Evolutionary conservation across 1,284 basidiomycete genomes (phyloP), one percentile per base, ranked within the genome.

Genomic region (Apiotrichum veenhuisii): DNA sequence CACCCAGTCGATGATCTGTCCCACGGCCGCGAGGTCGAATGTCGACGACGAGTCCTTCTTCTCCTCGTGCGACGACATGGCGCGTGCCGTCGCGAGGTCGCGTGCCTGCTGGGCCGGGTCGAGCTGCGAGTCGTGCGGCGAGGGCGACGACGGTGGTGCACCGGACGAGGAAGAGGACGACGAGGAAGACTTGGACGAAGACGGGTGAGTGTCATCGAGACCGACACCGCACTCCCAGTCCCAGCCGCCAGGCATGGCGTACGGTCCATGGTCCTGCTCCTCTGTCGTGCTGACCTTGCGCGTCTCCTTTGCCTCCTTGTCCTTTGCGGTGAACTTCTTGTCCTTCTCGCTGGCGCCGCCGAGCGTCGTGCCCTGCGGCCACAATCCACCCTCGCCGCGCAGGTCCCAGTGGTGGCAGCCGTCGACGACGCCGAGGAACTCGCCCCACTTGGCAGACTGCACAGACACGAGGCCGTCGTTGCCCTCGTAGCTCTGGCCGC

Each of bases 351-450:
- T n/a, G n/a, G n/a, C n/a, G n/a, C n/a, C 50, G 5, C 52, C 44
- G 27, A 58, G 52, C 10, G 56, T 45, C 15, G 54, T 51, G 58
- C 51, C 70, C 23, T 68, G 66, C 3, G 75, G 76, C 59, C 79
- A 77, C 0, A 77, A 41, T 8, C 80, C 81, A n/a, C 80, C 79
- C 54, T 79, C 87, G 0, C 96, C 96, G 55, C 96, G 80, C 68
- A 98, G 82, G 68, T 96, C 90, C 96, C 96, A 99, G 72, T 98
- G 96, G 79, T 99, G 94, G 65, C 86, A 89, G 3, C 87, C 88
- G 62, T 96, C 89, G 70, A 98, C 81, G 22, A 86, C 84, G 5
- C 95, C 95, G 18, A 99, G 77, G 75, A 92, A 95, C 69, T 93
- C 89, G 25, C 93, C 93, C 92, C 92, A 96, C 65, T 85, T 85